Evolutionary conservation across 768 basidiomycete species (phyloP).

Genomic region (Flagelloscypha sp.): DNA sequence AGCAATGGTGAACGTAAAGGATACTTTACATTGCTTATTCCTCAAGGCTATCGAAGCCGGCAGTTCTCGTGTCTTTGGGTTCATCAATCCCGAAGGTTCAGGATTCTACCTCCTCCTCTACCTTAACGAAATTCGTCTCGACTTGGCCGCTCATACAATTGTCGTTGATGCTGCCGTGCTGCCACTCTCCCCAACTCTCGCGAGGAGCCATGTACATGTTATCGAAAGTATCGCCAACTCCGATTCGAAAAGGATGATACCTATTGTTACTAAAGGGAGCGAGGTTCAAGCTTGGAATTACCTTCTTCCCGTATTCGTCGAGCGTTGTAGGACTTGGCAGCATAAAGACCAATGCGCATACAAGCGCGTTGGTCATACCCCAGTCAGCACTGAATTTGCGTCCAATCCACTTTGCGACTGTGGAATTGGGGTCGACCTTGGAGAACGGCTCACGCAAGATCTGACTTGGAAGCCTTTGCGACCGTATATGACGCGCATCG

Average conservation of each 20-base stretch:
- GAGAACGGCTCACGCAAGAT: constrained; percentile 23
- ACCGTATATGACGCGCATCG: constrained; percentile 39
- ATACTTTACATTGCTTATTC: constrained; percentile 18
- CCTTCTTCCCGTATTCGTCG: constrained; percentile 40
- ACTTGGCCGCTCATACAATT: constrained; percentile 40
- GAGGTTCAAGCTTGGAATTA: constrained; percentile 41
- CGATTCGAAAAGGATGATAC: constrained; percentile 5
- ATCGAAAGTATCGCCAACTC: constrained; percentile 8
- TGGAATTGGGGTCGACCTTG: constrained; percentile 39
- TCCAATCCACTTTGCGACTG: constrained; percentile 43
- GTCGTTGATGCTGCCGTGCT: constrained; percentile 43
- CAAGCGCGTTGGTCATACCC: constrained; percentile 20
- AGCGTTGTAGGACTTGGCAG: constrained; percentile 46
- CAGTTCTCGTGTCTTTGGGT: constrained; percentile 11
- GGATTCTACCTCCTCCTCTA: constrained; percentile 35
- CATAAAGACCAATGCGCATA: constrained; percentile 45
- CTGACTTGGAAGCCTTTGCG: constrained; percentile 31
- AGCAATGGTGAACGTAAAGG: constrained; percentile 21
- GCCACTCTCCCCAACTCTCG: constrained; percentile 21
- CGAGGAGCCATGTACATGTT: constrained; percentile 8
- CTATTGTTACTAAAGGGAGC: constrained; percentile 17
- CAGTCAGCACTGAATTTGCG: constrained; percentile 28
- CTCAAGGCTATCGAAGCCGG: constrained; percentile 14
- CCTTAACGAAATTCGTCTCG: constrained; percentile 36
- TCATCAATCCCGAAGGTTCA: constrained; percentile 11